Base-by-base conservation (phyloP, 2,329 filamentous ascomycete genomes). In the Hirsutella minnesotensis region DNA sequence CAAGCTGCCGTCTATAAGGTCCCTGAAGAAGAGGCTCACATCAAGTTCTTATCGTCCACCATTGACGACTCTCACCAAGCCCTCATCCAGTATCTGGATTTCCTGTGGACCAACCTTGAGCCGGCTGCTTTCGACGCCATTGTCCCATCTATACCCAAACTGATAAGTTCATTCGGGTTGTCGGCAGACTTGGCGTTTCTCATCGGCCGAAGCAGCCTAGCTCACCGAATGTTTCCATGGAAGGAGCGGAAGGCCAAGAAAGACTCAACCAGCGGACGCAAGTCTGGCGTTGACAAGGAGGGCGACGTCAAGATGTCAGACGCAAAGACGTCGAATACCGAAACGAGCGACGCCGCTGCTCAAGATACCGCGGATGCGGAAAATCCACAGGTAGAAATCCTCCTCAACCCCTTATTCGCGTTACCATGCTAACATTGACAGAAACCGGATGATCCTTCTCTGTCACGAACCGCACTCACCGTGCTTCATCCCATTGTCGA, bases 51-150 rank as follows among this genome's bases (percentile, higher is more conserved):
- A 12, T 85, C 86, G 3, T 87, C 87, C 41, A 81, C 95, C 50
- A 76, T 94, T 41, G 92, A 98, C 57, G 89, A 95, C 58, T 83
- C 94, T 18, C 86, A 95, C 51, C 78, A 85, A 46, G 82, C 89
- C 9, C 72, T 96, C 20, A 75, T 79, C 20, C 89, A 95, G 55
- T 98, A 94, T 56, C 72, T 96, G 16, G 92, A 96, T 54, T 74
- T 95, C 7, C 72, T 98, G 27, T 83, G 84, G 56, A 85, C 78
- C 57, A 94, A 88, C 54, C 65, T 95, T 24, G 72, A 81, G 0
- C 70, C 79, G 0, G 76, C 82, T 31, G 78, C 89, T 18, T 96
- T 95, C 47, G 84, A 94, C 54, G 65, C 69, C 2, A 73, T 83
- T 16, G 80, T 96, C 5, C 92, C 92, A 1, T 75, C 79, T 24